Evolutionary conservation across 148 eudicot genomes (phyloP).

Genomic region (Cornus suecica): DNA sequence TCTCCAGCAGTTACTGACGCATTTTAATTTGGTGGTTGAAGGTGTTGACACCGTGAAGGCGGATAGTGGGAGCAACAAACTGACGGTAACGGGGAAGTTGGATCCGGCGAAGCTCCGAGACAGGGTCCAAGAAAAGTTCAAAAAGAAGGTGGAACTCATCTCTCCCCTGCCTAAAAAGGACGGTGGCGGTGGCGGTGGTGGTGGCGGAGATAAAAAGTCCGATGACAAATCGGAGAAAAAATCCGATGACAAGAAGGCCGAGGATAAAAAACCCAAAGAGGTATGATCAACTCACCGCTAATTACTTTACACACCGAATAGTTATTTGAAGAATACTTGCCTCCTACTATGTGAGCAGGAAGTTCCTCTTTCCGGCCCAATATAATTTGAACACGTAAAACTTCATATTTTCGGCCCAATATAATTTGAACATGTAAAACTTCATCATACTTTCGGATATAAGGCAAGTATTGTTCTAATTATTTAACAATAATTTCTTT

Average conservation of each 20-base stretch:
- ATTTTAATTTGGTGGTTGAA: neutral
- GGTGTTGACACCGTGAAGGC: slow-evolving; percentile 22
- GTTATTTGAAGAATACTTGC: no score
- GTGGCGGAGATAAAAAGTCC: slow-evolving; percentile 25
- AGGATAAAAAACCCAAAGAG: slow-evolving; percentile 39
- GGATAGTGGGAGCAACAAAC: slow-evolving; percentile 15
- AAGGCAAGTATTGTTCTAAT: no score
- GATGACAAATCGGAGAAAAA: slow-evolving; percentile 35
- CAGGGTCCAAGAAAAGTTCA: slow-evolving; percentile 36
- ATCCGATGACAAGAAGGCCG: slow-evolving; percentile 33
- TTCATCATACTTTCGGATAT: no score
- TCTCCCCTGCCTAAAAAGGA: slow-evolving; percentile 52
- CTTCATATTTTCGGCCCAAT: no score
- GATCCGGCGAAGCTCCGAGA: slow-evolving; percentile 16
- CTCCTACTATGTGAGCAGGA: no score
- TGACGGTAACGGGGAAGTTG: slow-evolving; percentile 25
- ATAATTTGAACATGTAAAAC: no score
- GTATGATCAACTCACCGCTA: no score
- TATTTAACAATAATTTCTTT: no score
- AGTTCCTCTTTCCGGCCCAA: no score
- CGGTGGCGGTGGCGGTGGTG: slow-evolving; percentile 18
- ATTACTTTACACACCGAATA: no score
- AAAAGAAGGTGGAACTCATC: slow-evolving; percentile 51
- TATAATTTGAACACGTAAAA: no score
- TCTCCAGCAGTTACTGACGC: neutral